These are phyloP conservation scores for Atkinsonella hypoxylon DNA, from an alignment of 2,329 filamentous ascomycete genomes.

Conservation along the genomic window DNA sequence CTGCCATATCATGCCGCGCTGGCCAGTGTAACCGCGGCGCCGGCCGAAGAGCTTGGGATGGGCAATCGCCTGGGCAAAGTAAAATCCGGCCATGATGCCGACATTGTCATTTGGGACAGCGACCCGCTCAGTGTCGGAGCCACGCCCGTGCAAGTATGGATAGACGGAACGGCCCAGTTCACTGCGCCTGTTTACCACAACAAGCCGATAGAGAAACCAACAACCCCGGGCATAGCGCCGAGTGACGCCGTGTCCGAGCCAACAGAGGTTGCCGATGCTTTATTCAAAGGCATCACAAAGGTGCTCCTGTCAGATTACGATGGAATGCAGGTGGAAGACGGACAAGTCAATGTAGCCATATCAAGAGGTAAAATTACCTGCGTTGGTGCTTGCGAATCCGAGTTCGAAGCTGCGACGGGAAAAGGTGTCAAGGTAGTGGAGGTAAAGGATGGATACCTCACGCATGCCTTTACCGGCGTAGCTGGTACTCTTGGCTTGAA, in stretches of 20 bases:
- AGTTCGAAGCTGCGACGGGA: slow-evolving; percentile 26
- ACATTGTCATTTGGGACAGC: slow-evolving; percentile 50
- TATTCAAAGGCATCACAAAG: slow-evolving; percentile 45
- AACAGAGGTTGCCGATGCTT: slow-evolving; percentile 23
- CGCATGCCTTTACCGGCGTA: slow-evolving; percentile 47
- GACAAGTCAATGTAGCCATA: slow-evolving; percentile 37
- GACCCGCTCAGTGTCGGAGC: slow-evolving; percentile 50
- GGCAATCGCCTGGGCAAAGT: slow-evolving; percentile 47
- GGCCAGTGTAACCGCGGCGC: slow-evolving; percentile 44
- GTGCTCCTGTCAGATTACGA: slow-evolving; percentile 36
- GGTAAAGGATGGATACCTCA: slow-evolving; percentile 48
- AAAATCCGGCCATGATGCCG: slow-evolving; percentile 49
- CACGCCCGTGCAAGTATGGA: slow-evolving; percentile 49
- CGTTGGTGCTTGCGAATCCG: slow-evolving; percentile 37
- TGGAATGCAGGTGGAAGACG: slow-evolving; percentile 18
- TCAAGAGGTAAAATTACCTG: slow-evolving; percentile 42
- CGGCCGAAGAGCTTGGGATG: slow-evolving; percentile 45
- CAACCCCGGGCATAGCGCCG: slow-evolving; percentile 28
- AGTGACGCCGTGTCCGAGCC: slow-evolving; percentile 30
- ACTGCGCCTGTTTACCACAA: slow-evolving; percentile 39
- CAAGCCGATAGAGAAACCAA: slow-evolving; percentile 32
- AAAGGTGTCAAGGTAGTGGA: slow-evolving; percentile 27
- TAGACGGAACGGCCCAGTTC: slow-evolving; percentile 45
- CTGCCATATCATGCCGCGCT: slow-evolving; percentile 49
- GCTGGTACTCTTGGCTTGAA: slow-evolving; percentile 49